Conservation (phyloP, 2,329 filamentous ascomycete genomes). For the Botrytis medusae region DNA sequence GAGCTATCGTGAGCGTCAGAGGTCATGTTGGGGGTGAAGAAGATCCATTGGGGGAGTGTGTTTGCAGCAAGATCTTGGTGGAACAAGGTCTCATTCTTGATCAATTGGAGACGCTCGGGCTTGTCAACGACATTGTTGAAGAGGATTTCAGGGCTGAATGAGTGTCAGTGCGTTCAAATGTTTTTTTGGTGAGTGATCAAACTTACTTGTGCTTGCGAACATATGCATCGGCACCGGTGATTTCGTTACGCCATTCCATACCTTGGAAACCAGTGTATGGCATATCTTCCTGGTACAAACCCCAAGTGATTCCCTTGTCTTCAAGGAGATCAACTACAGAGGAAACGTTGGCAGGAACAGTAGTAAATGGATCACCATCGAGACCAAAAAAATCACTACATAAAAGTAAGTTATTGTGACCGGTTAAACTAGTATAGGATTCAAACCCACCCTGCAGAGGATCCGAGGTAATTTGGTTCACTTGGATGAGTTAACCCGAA, state of each 20-base stretch:
- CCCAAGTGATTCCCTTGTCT: constrained; percentile 64
- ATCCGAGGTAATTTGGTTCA: constrained; percentile 73
- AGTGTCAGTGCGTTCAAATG: background rate
- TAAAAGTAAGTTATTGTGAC: background rate
- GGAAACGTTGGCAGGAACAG: constrained; percentile 59
- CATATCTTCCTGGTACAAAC: constrained; percentile 74
- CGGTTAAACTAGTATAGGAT: background rate
- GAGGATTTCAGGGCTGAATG: constrained; percentile 51
- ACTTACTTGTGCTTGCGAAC: constrained; percentile 76
- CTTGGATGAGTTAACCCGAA: constrained; percentile 69
- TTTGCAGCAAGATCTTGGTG: constrained; percentile 62
- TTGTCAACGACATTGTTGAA: constrained; percentile 64
- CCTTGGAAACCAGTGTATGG: constrained; percentile 75
- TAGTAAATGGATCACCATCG: constrained; percentile 64
- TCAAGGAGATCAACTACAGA: constrained; percentile 70
- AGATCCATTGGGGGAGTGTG: constrained; percentile 63
- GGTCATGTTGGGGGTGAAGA: constrained; percentile 54
- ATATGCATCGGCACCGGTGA: constrained; percentile 69
- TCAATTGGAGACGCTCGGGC: constrained; percentile 60
- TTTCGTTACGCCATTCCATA: constrained; percentile 59
- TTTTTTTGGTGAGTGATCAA: background rate
- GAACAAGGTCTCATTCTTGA: constrained; percentile 74
- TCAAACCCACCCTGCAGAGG: constrained; percentile 53
- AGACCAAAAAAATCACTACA: constrained; percentile 63
- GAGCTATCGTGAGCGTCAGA: constrained; percentile 74